Conservation (phyloP, 1,284 basidiomycete species). For the Erythrobasidium hasegawianum region DNA sequence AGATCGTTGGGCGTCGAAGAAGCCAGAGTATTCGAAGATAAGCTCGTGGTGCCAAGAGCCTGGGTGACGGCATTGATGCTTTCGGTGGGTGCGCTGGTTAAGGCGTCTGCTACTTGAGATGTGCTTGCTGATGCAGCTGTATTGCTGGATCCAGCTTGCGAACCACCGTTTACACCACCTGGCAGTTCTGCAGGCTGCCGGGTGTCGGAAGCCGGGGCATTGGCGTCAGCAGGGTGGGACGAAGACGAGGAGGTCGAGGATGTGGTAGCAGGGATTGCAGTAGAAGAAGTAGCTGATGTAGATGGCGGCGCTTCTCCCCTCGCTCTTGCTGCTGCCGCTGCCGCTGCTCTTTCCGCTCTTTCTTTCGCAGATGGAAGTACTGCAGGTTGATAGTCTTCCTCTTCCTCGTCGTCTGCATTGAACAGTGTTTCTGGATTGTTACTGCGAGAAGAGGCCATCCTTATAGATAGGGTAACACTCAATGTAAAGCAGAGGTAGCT, state of each 20-base stretch:
- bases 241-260: neutral
- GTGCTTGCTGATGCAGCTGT: neutral
- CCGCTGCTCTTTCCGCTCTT: slow-evolving; percentile 28
- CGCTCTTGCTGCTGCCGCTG: slow-evolving; percentile 20
- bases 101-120: neutral
- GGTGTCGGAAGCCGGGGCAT: too few relatives aligned
- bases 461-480: neutral
- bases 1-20: slow-evolving; percentile 14
- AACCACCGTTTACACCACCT: too few relatives aligned
- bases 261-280: neutral
- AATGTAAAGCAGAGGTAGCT: neutral
- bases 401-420: slow-evolving; percentile 17
- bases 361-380: slow-evolving; percentile 12
- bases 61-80: slow-evolving; percentile 1
- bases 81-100: neutral
- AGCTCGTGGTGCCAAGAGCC: neutral
- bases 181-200: too few relatives aligned
- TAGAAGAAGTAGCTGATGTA: neutral
- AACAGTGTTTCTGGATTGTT: neutral
- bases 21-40: neutral
- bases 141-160: too few relatives aligned
- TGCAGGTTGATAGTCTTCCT: slow-evolving; percentile 18
- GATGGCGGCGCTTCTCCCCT: slow-evolving; percentile 4
- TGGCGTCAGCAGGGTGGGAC: too few relatives aligned
- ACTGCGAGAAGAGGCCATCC: slow-evolving; percentile 1